phyloP scores from a whole-genome alignment of 495 filamentous ascomycete genomes.

The Aspergillus incahuasiensis region DNA sequence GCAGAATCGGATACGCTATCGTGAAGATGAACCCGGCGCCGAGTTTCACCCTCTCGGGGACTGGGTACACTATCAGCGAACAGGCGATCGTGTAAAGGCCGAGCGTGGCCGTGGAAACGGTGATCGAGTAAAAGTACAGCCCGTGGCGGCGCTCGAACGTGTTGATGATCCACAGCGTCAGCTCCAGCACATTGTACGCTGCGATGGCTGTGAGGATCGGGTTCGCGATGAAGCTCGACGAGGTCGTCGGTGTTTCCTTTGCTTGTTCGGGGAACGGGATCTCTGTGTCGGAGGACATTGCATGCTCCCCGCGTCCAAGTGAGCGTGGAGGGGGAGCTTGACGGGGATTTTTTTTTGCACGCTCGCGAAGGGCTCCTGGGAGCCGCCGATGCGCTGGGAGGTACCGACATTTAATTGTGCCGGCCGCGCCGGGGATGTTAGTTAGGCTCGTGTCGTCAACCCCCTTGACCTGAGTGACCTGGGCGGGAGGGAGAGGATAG shows the following conservation, averaged over 20 bases:
- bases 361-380: no score
- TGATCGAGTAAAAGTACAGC: background rate
- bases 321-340: no score
- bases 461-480: no score
- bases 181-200: background rate
- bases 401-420: no score
- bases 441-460: no score
- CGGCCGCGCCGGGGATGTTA: no score
- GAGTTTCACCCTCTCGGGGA: no score
- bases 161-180: background rate
- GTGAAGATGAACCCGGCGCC: background rate
- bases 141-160: background rate
- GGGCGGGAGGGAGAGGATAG: no score
- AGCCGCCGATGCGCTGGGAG: no score
- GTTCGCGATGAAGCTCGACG: background rate
- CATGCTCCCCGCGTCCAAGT: background rate
- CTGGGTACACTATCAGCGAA: background rate
- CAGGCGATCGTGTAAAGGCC: background rate
- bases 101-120: background rate
- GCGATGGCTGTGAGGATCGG: background rate
- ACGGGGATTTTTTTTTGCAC: no score
- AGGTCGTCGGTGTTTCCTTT: no score
- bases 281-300: background rate
- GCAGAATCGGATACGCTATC: background rate
- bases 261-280: no score